Percentiles rank a stretch among this genome's conserved stretches.
Conservation (phyloP, 495 filamentous ascomycete genomes). For the Polyplosphaeria fusca region DNA sequence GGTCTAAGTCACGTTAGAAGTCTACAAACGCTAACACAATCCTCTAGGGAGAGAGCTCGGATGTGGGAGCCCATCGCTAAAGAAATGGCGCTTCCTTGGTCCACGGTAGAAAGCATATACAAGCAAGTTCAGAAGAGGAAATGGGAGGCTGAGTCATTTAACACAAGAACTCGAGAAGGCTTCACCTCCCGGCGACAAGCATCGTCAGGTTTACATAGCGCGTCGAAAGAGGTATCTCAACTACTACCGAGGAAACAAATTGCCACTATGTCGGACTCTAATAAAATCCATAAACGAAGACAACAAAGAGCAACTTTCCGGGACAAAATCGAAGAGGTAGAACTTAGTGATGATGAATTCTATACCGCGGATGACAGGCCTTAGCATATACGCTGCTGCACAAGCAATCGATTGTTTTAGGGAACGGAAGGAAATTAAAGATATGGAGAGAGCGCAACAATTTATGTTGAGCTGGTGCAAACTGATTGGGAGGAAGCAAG, state of each 20-base stretch:
- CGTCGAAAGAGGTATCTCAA: neutral
- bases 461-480: no score
- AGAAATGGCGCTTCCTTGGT: neutral
- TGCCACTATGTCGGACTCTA: neutral
- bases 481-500: no score
- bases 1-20: neutral
- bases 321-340: neutral
- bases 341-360: neutral
- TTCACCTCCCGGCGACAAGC: neutral
- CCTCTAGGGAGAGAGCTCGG: neutral
- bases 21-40: neutral
- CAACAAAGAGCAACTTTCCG: neutral
- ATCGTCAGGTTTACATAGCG: neutral
- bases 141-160: neutral
- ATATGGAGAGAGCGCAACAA: no score
- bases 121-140: neutral
- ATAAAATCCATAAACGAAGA: neutral
- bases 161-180: neutral
- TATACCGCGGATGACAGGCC: neutral
- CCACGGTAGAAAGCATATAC: neutral
- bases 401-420: no score
- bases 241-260: neutral
- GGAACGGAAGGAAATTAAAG: no score
- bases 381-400: neutral
- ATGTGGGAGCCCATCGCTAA: neutral